phyloP scores from a whole-genome alignment of 1,284 basidiomycete species.

The Pisolithus thermaeus region DNA sequence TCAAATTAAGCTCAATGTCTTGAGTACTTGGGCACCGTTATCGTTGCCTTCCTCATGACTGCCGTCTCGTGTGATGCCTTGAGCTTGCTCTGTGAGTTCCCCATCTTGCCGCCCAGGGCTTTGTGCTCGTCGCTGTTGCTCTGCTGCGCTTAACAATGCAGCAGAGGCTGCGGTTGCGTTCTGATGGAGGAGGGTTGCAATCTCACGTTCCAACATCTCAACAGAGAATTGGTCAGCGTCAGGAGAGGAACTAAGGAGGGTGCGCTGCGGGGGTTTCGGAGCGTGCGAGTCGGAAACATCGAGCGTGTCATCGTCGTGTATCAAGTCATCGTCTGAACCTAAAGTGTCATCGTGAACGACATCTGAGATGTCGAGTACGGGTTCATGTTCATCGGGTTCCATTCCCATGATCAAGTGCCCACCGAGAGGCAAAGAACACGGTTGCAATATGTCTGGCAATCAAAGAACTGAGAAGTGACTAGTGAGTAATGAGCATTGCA shows the following conservation, averaged over 20 bases:
- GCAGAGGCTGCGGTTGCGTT: slow-evolving; percentile 59
- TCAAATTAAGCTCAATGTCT: slow-evolving; percentile 46
- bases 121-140: slow-evolving; percentile 52
- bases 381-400: slow-evolving; percentile 58
- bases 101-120: slow-evolving; percentile 12
- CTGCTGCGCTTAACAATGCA: slow-evolving; percentile 53
- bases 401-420: slow-evolving; percentile 29
- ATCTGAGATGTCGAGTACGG: slow-evolving; percentile 66
- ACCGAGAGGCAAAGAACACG: background rate
- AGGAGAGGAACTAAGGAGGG: slow-evolving; percentile 20
- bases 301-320: slow-evolving; percentile 32
- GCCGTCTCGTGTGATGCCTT: slow-evolving; percentile 7
- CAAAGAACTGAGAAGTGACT: background rate
- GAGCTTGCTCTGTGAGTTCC: slow-evolving; percentile 8
- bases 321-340: slow-evolving; percentile 26
- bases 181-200: slow-evolving; percentile 63
- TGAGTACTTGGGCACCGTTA: slow-evolving; percentile 20
- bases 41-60: slow-evolving; percentile 10
- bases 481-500: no score
- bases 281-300: slow-evolving; percentile 20
- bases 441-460: background rate
- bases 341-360: slow-evolving; percentile 72
- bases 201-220: slow-evolving; percentile 69
- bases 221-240: slow-evolving; percentile 46
- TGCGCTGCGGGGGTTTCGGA: slow-evolving; percentile 16